A percentile compares a stretch with the other conserved stretches of the same genome.
phyloP scores from a whole-genome alignment of 2,329 filamentous ascomycete genomes.

The Diaporthe aspalathi region DNA sequence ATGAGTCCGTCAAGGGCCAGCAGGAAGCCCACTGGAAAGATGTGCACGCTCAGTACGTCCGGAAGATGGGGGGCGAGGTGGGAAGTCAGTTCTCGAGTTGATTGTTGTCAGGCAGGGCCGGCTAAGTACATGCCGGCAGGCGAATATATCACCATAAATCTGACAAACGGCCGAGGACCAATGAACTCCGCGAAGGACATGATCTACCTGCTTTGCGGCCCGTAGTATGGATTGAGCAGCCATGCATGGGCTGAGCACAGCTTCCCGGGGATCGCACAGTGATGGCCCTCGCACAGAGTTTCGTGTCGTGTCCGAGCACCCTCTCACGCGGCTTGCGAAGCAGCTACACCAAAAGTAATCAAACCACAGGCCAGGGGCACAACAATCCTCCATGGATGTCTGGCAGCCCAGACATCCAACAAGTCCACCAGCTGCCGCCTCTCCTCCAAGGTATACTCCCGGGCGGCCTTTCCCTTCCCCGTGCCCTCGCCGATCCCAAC shows the following conservation, averaged over 20 bases:
- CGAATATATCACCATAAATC: background rate
- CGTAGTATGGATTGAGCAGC: background rate
- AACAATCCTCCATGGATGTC: conserved; percentile 16
- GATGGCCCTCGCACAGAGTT: background rate
- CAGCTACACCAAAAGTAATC: conserved; percentile 16
- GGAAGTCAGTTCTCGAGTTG: conserved; percentile 7
- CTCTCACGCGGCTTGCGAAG: background rate
- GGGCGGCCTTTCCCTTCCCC: background rate
- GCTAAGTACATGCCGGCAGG: background rate
- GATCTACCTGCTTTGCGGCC: background rate
- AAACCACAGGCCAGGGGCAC: background rate
- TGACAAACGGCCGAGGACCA: background rate
- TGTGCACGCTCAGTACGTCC: conserved; percentile 23
- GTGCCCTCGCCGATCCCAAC: background rate
- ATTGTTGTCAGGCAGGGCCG: background rate
- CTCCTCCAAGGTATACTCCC: background rate
- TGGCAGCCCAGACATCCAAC: conserved; percentile 18
- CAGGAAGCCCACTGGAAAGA: conserved; percentile 30
- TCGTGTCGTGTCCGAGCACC: background rate
- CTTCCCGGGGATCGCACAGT: background rate
- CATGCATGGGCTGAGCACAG: background rate
- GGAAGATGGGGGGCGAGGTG: conserved; percentile 27
- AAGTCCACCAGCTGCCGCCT: background rate
- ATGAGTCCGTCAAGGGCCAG: conserved; percentile 24
- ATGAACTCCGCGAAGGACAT: background rate